Base-by-base conservation (phyloP, 2,329 filamentous ascomycete genomes). In the Chaetomium sp. region DNA sequence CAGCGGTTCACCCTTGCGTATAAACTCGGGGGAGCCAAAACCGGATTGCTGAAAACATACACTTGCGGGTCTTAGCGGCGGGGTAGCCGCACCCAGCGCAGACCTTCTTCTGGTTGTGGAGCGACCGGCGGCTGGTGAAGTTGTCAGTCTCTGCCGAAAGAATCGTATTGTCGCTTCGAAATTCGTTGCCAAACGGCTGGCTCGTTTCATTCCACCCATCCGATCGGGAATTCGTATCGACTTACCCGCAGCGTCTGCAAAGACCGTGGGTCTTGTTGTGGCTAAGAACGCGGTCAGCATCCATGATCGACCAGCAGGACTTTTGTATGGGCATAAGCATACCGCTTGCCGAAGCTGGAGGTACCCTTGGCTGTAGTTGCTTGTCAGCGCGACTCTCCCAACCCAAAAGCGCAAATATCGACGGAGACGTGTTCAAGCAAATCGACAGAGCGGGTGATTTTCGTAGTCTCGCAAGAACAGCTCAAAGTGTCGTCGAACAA, bases 71-170 rank as follows among this genome's bases (percentile, higher is more conserved):
- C 89, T 96, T 97, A 82, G 95, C 95, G 80, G 93, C 85, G 79
- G 95, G 95, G 85, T 97, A 99, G 81, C 93, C 95, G 87, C 95
- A 99, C 73, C 85, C 85, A 75, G 94, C 82, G 87, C 95, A 99
- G 79, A 93, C 96, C 84, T 97, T 90, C 91, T 99, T 99, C 87
- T 99, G 95, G 85, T 98, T 89, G 90, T 99, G 95, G 83, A 97
- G 90, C 78, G 95, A 97, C 80, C 95, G 93, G 81, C 91, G 90
- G 84, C 94, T 67, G 69, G 65, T 65, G 45, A 51, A 60, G 57
- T 51, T 51, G 72, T 74, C 69, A 74, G 72, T 67, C 31, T 56
- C 51, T 51, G 53, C 38, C 58, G 29, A 13, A 42, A 25, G 13
- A 3, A 57, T 55, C 71, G 64, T 5, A 16, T 62, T 27, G 57